Conservation (phyloP, 306 rosid species). For the Vachellia collinsii region DNA sequence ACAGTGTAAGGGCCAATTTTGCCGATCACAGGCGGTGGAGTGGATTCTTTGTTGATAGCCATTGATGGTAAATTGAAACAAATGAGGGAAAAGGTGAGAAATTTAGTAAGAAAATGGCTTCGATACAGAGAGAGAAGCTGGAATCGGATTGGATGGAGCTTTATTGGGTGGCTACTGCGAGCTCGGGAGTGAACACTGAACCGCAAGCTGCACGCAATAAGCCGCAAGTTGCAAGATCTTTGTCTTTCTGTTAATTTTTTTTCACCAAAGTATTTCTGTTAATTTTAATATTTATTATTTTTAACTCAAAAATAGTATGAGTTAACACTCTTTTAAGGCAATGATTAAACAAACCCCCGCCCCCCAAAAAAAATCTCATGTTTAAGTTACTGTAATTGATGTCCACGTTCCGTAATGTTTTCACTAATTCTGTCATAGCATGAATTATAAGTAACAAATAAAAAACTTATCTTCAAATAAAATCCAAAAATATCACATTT, state of each 20-base stretch:
- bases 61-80: slow-evolving; percentile 44
- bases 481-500: too few relatives aligned
- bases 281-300: too few relatives aligned
- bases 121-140: background rate
- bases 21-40: slow-evolving; percentile 90
- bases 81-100: slow-evolving; percentile 15
- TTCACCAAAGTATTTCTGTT: too few relatives aligned
- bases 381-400: too few relatives aligned
- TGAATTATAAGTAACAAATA: too few relatives aligned
- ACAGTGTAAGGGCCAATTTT: slow-evolving; percentile 99
- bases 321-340: too few relatives aligned
- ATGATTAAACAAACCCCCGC: too few relatives aligned
- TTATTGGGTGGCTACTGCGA: background rate
- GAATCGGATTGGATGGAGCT: slow-evolving; percentile 1
- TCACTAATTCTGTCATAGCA: too few relatives aligned
- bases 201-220: slow-evolving; percentile 42
- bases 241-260: slow-evolving; percentile 31
- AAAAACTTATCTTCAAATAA: too few relatives aligned
- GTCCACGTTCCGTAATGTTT: too few relatives aligned
- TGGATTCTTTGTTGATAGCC: slow-evolving; percentile 70
- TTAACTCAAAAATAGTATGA: too few relatives aligned
- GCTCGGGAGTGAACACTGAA: slow-evolving; percentile 9
- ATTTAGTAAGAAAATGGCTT: background rate
- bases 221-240: slow-evolving; percentile 38
- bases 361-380: too few relatives aligned